phyloP scores from a whole-genome alignment of 1,139 yeast genomes.

The Geotrichum phurueaensis region DNA sequence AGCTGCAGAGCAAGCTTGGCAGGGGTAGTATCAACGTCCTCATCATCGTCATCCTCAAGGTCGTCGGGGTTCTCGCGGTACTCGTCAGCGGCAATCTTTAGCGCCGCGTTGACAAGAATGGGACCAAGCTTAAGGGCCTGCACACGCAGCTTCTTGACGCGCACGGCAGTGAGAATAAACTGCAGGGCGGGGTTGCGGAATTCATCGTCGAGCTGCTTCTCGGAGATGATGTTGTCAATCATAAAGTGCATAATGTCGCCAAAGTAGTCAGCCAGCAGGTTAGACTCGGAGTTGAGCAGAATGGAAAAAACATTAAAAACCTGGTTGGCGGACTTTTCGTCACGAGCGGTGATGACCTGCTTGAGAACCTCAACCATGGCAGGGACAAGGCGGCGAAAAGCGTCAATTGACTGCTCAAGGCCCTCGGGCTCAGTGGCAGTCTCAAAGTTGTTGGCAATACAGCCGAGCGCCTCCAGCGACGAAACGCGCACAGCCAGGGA shows the following conservation, averaged over 20 bases:
- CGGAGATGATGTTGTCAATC: conserved; percentile 61
- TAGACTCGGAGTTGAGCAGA: conserved; percentile 67
- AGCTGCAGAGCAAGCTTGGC: conserved; percentile 73
- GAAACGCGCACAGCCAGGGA: conserved; percentile 73
- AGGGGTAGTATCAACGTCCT: conserved; percentile 85
- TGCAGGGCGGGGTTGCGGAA: conserved; percentile 78
- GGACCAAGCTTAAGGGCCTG: conserved; percentile 72
- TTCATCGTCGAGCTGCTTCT: conserved; percentile 68
- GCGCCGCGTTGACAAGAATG: conserved; percentile 64
- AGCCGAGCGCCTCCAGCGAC: conserved; percentile 77
- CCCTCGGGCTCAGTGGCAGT: conserved; percentile 38
- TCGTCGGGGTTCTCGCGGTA: conserved; percentile 55
- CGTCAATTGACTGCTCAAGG: conserved; percentile 39
- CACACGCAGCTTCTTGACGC: conserved; percentile 52
- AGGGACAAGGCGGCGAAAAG: conserved; percentile 68
- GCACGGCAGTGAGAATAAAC: conserved; percentile 75
- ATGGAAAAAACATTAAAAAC: conserved; percentile 83
- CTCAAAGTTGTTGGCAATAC: conserved; percentile 61
- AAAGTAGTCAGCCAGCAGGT: conserved; percentile 71
- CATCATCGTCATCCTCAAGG: conserved; percentile 78
- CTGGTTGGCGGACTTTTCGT: conserved; percentile 63
- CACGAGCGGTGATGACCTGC: conserved; percentile 65
- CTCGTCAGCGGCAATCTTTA: conserved; percentile 76
- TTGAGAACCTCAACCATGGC: conserved; percentile 75
- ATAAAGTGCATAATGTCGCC: conserved; percentile 64